Evolutionary conservation across 306 rosid species (phyloP), one percentile per base, ranked within the genome.

Genomic region (Prunus fruticosa): DNA sequence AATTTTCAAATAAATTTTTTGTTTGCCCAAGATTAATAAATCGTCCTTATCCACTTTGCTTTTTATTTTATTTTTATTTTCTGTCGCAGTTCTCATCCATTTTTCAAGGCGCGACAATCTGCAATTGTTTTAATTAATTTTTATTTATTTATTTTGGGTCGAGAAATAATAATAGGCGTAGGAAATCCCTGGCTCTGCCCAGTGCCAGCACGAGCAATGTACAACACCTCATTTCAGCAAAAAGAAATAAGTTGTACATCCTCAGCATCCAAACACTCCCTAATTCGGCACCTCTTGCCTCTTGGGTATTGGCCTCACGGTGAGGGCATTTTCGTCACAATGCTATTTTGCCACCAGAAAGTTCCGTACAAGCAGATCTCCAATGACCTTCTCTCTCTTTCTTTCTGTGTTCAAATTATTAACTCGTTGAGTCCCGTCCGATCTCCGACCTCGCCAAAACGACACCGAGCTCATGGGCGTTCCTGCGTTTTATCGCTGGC

Each of bases 401-500:
- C 43, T 7, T 38, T 38, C 2, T 6, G 43, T 7, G 43, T 38
- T 38, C 9, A 38, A 38, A 6, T 38, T 38, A 6, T 38, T 6
- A 38, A 38, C 43, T 38, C 43, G 43, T 38, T 38, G 0, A 56
- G 62, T 56, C 4, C 41, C 11, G 46, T 68, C 76, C 72, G 86
- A 76, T 23, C 71, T 62, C 68, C 49, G 19, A 7, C 43, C 32
- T 6, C 83, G 75, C 60, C 79, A 51, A 78, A 41, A 86, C 86
- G 85, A 79, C 74, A 82, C 86, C 86, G 78, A 64, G 60, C 5
- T 25, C 51, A 95, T 95, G 98, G 98, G 98, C 67, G 97, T 95
- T 6, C 98, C 98, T 20, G 97, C 98, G 71, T 95, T 95, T 77
- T 95, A 89, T 84, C 91, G 98, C 84, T 95, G 98, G 98, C 92